Evolutionary conservation across 2,329 filamentous ascomycete species (phyloP).

Genomic region (Corniculantispora saksenae): DNA sequence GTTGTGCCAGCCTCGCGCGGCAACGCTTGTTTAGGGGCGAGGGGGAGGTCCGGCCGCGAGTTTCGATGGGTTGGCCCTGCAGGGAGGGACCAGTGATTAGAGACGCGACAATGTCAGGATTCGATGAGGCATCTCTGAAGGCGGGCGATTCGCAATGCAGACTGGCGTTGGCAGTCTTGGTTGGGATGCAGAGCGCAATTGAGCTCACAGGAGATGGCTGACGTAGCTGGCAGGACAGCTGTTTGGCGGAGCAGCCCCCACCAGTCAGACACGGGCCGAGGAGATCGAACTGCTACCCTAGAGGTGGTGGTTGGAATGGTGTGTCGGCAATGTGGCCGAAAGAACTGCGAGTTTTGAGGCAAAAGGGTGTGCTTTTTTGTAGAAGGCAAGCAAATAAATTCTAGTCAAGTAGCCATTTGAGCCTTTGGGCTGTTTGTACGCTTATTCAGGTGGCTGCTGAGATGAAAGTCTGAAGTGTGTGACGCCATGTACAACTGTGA

Average conservation of each 20-base stretch:
- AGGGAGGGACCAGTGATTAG: background rate
- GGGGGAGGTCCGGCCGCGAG: background rate
- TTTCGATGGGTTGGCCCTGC: background rate
- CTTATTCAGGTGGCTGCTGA: no score
- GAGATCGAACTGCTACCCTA: background rate
- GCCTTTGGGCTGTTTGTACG: no score
- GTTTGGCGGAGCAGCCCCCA: slow-evolving; percentile 13
- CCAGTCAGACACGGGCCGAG: background rate
- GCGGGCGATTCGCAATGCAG: background rate
- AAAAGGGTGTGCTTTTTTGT: no score
- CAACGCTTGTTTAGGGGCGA: background rate
- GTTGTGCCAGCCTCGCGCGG: background rate
- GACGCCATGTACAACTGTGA: no score
- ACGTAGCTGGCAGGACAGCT: slow-evolving; percentile 5
- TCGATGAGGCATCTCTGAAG: slow-evolving; percentile 11
- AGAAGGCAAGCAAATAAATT: no score
- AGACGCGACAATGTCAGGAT: background rate
- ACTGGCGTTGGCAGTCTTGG: background rate
- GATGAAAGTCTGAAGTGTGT: no score
- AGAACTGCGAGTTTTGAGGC: background rate
- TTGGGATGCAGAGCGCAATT: slow-evolving; percentile 5
- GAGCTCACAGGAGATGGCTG: slow-evolving; percentile 14
- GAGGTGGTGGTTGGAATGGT: background rate
- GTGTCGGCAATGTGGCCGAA: no score
- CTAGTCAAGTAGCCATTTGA: no score